A percentile compares a stretch with the other conserved stretches of the same genome.
phyloP scores from a whole-genome alignment of 306 rosid species.

The peach (Prunus persica) region DNA sequence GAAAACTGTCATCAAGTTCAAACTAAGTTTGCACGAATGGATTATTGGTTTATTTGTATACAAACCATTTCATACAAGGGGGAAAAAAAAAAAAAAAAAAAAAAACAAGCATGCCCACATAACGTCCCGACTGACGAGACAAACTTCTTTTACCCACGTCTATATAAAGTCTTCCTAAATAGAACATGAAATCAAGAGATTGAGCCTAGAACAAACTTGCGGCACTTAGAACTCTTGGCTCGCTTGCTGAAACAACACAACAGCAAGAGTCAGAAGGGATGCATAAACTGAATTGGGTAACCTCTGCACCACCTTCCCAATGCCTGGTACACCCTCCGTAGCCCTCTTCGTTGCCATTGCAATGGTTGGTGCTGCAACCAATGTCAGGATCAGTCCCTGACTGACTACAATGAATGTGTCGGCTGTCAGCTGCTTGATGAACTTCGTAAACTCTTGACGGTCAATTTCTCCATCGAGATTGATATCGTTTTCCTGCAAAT shows the following conservation, averaged over 20 bases:
- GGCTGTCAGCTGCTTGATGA: slow-evolving; percentile 54
- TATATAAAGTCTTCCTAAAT: background rate
- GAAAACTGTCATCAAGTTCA: too few species aligned
- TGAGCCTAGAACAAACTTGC: background rate
- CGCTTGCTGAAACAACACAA: slow-evolving; percentile 46
- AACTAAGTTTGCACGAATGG: too few species aligned
- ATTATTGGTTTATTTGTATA: too few species aligned
- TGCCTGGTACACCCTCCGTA: slow-evolving; percentile 85
- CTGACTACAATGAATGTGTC: slow-evolving; percentile 51
- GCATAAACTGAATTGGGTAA: slow-evolving; percentile 75
- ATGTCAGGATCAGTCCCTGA: slow-evolving; percentile 61
- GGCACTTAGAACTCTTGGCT: background rate
- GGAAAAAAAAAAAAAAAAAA: too few species aligned
- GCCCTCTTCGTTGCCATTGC: slow-evolving; percentile 81
- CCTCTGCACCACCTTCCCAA: slow-evolving; percentile 70
- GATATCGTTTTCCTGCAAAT: slow-evolving; percentile 54
- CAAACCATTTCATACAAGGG: too few species aligned
- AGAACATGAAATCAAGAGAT: background rate
- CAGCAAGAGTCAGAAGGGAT: slow-evolving; percentile 56
- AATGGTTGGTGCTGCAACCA: slow-evolving; percentile 75
- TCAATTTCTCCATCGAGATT: slow-evolving; percentile 56
- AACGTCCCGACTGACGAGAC: background rate
- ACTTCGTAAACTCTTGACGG: slow-evolving; percentile 51
- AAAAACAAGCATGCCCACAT: background rate
- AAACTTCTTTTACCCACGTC: background rate